Base-by-base conservation (phyloP, 495 filamentous ascomycete species). In the Aspergillus cristatus region DNA sequence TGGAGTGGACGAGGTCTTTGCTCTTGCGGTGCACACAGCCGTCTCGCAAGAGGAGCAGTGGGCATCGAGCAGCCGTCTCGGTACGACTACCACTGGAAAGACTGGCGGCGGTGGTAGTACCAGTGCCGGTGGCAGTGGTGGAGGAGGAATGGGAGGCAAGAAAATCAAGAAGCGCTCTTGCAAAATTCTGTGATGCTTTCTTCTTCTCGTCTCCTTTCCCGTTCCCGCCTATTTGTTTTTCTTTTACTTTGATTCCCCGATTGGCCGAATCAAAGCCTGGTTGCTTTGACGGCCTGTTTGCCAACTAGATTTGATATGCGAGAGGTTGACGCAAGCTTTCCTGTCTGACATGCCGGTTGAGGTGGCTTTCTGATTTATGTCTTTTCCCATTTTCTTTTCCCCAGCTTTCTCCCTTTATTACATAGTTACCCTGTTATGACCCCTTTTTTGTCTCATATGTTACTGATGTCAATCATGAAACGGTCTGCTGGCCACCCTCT, bases 1-100 rank as follows among this genome's bases (percentile, higher is more conserved):
- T 25, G 91, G 91, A 35, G 89, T 98, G 18, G 84, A 97, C 52
- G 88, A 95, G 45, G 88, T 98, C 48, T 98, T 98, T 58, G 78
- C 87, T 47, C 65, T 74, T 29, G 91, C 91, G 11, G 87, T 98
- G 51, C 79, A 86, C 47, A 86, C 81, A 33, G 87, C 88, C 11
- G 83, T 97, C 16, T 50, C 53, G 5, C 48, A 57, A n/a, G 60
- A 72, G 34, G 59, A 70, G 37, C 50, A 67, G 45, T 54, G 13
- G 10, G 24, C 50, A 33, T 68, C 47, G 53, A 50, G 35, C 37
- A 42, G 37, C 34, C 49, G 26, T 31, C 54, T 33, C 41, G 50
- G 37, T 34, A 31, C 12, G 32, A 30, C 50, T 28, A 41, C 30
- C 37, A 45, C 40, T 22, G 43, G 50, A 35, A 58, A 55, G 39